These are phyloP conservation scores for Phytophthora chlamydospora DNA, from an alignment of 352 stramenopile genomes.

Conservation along the genomic window DNA sequence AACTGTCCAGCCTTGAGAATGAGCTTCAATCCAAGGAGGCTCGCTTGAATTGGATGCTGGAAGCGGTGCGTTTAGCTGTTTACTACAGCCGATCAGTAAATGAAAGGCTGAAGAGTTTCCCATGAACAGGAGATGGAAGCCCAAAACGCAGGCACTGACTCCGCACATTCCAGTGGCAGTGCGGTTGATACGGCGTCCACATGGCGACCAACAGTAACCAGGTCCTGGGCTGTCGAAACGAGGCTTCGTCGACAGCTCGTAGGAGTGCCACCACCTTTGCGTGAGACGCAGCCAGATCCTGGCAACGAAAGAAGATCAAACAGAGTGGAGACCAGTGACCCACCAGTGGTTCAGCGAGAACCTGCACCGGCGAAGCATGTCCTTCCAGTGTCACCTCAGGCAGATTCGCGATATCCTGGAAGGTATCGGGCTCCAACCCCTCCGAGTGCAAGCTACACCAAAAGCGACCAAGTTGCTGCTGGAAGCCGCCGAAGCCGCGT, in stretches of 20 bases:
- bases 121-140: slow-evolving; percentile 68
- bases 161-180: not conserved
- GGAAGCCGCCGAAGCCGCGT: slow-evolving; percentile 21
- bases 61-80: slow-evolving; percentile 46
- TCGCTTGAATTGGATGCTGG: slow-evolving; percentile 74
- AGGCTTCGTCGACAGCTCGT: slow-evolving; percentile 53
- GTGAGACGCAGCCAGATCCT: slow-evolving; percentile 12
- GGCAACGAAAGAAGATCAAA: slow-evolving; percentile 6
- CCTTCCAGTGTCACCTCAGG: slow-evolving; percentile 6
- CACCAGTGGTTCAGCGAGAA: slow-evolving; percentile 1
- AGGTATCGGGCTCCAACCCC: slow-evolving; percentile 12
- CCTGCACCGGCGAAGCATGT: slow-evolving; percentile 6
- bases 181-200: not conserved
- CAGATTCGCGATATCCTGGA: slow-evolving; percentile 4
- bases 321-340: not conserved
- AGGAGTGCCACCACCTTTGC: slow-evolving; percentile 45
- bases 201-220: slow-evolving; percentile 33
- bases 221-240: slow-evolving; percentile 66
- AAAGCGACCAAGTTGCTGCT: not conserved
- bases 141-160: slow-evolving; percentile 48
- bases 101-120: slow-evolving; percentile 5
- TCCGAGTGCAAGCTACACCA: slow-evolving; percentile 18
- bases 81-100: not conserved
- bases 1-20: slow-evolving; percentile 51
- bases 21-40: slow-evolving; percentile 66